Evolutionary conservation across 768 basidiomycete genomes (phyloP), one percentile per base, ranked within the genome.

Genomic region (Lactarius trivialis): DNA sequence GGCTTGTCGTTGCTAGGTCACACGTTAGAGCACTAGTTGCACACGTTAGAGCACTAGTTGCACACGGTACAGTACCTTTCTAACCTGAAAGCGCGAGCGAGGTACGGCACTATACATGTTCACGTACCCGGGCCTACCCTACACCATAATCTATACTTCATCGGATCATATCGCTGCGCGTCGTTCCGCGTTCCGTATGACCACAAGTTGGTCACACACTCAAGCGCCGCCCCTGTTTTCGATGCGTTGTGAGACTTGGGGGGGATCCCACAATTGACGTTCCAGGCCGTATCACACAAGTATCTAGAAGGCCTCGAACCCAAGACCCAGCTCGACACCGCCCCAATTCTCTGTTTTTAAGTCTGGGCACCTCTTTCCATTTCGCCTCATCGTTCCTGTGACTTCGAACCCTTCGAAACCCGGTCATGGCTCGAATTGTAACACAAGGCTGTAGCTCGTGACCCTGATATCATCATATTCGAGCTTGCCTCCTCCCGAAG

Each of bases 21-120:
- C 55, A 61, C 56, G 60, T 50, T 56, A 48, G 50, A 39, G 24
- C 55, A 56, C 36, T 37, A 61, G 55, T 49, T 19, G 51, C 50
- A 28, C 21, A 30, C n/a, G n/a, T n/a, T n/a, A n/a, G n/a, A n/a
- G n/a, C n/a, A n/a, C n/a, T n/a, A n/a, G n/a, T n/a, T n/a, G n/a
- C n/a, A n/a, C n/a, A n/a, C n/a, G n/a, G 43, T 45, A 21, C 4
- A 11, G 43, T 45, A 24, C 45, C 45, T 48, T 48, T 24, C 45
- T 48, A 48, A 48, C 45, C 45, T 15, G 45, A 48, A 45, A 45
- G 43, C 12, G 45, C 21, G 45, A 24, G n/a, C 2, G 45, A 48
- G 21, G 45, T 21, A 48, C 45, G 21, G 11, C 45, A 48, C 11
- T 45, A 19, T 45, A 12, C 21, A 6, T 48, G 45, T 48, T 48